phyloP scores from a whole-genome alignment of 495 filamentous ascomycete species.

The Patellaria atrata region DNA sequence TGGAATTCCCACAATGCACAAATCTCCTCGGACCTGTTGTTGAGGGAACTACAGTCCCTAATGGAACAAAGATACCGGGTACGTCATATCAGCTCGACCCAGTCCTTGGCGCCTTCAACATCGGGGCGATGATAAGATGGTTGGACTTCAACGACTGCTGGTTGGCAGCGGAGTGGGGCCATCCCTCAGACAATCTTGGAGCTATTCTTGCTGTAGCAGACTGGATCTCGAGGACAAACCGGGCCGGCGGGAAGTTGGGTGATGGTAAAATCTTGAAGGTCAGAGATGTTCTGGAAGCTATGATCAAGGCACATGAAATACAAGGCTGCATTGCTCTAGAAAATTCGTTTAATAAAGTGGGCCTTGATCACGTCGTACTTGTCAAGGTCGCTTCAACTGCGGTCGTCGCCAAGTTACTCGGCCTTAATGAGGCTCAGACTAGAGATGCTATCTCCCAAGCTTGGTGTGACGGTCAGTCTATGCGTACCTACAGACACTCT shows the following conservation, averaged over 20 bases:
- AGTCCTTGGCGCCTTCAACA: slow-evolving; percentile 94
- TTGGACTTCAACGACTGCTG: slow-evolving; percentile 99
- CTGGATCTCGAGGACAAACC: slow-evolving; percentile 94
- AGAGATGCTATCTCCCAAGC: slow-evolving; percentile 92
- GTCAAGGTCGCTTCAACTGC: slow-evolving; percentile 96
- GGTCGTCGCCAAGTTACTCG: slow-evolving; percentile 87
- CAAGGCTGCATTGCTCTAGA: slow-evolving; percentile 92
- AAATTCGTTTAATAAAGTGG: slow-evolving; percentile 97
- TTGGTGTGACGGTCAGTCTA: slow-evolving; percentile 89
- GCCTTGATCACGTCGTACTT: slow-evolving; percentile 90
- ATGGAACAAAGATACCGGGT: slow-evolving; percentile 82
- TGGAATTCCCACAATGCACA: slow-evolving; percentile 89
- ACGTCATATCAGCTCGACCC: slow-evolving; percentile 92
- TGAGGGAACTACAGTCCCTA: slow-evolving; percentile 78
- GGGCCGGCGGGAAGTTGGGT: slow-evolving; percentile 71
- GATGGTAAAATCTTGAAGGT: slow-evolving; percentile 76
- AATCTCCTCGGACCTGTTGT: slow-evolving; percentile 94
- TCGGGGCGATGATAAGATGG: slow-evolving; percentile 96
- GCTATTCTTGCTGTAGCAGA: slow-evolving; percentile 93
- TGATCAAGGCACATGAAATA: slow-evolving; percentile 99
- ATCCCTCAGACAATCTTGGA: slow-evolving; percentile 92
- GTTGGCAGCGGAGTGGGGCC: slow-evolving; percentile 97
- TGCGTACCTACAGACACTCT: slow-evolving; percentile 91
- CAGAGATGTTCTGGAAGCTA: slow-evolving; percentile 84
- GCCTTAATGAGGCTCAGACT: slow-evolving; percentile 76